Evolutionary conservation across 2,329 filamentous ascomycete genomes (phyloP).

Genomic region (Neoarthrinium moseri): DNA sequence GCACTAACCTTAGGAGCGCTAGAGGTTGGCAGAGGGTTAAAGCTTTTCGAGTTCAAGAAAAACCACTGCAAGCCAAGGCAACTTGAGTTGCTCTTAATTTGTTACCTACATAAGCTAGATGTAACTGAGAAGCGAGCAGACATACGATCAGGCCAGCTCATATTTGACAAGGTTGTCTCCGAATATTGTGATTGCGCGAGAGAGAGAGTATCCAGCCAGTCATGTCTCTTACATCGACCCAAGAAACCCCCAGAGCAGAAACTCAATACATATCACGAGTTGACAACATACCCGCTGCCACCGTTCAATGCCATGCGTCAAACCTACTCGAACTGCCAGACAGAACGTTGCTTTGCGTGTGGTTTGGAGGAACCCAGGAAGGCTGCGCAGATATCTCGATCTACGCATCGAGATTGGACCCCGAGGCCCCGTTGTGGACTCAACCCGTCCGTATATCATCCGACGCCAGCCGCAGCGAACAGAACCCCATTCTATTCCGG

Average conservation of each 20-base stretch:
- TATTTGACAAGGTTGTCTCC: too few species aligned
- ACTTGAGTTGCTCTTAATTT: too few species aligned
- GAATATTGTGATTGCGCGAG: too few species aligned
- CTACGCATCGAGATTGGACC: slow-evolving; percentile 35
- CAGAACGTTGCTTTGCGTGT: slow-evolving; percentile 39
- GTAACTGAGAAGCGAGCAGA: too few species aligned
- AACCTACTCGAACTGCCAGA: slow-evolving; percentile 39
- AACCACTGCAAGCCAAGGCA: too few species aligned
- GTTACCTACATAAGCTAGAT: too few species aligned
- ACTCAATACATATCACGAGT: slow-evolving; percentile 6
- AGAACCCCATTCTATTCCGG: slow-evolving; percentile 42
- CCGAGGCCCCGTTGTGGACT: slow-evolving; percentile 29
- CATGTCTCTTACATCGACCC: background rate
- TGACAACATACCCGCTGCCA: slow-evolving; percentile 32
- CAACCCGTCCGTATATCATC: slow-evolving; percentile 33
- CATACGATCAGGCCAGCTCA: too few species aligned
- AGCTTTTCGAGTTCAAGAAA: too few species aligned
- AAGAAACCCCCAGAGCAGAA: background rate
- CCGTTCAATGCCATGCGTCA: slow-evolving; percentile 42
- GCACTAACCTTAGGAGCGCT: too few species aligned
- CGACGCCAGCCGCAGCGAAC: slow-evolving; percentile 39
- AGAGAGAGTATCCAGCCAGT: background rate
- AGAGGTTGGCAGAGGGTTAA: too few species aligned
- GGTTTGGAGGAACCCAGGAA: slow-evolving; percentile 45
- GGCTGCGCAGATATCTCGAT: slow-evolving; percentile 43